phyloP scores from a whole-genome alignment of 352 stramenopile species.

The Thraustochytrium striatum region DNA sequence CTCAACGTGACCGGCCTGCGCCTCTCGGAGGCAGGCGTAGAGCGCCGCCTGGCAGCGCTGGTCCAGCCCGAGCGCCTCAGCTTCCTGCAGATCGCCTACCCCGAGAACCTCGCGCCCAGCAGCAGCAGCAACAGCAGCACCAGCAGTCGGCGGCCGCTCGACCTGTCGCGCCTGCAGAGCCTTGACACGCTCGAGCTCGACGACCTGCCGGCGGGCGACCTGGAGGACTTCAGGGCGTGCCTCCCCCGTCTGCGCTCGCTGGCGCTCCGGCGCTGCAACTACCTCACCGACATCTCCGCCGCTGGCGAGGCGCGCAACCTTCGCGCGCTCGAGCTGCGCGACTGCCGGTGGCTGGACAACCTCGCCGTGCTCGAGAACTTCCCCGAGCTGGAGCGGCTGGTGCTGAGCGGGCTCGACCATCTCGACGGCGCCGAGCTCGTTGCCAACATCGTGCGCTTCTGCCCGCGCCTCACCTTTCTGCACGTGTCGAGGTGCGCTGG shows the following conservation, averaged over 20 bases:
- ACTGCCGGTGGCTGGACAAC: neutral
- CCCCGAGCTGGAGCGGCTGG: neutral
- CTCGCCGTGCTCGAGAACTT: neutral
- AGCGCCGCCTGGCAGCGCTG: too few species aligned
- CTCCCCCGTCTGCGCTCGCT: neutral
- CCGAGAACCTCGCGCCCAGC: too few species aligned
- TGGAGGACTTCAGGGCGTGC: neutral
- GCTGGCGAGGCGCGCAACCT: neutral
- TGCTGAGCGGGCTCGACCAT: conserved; percentile 1
- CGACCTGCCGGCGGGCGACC: neutral
- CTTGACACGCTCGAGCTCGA: neutral
- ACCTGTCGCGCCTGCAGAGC: neutral
- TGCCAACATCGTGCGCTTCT: too few species aligned
- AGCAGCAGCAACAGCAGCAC: too few species aligned
- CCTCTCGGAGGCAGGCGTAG: too few species aligned
- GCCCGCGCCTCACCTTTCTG: too few species aligned
- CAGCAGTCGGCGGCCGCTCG: neutral
- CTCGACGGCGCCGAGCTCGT: too few species aligned
- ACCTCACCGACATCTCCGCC: neutral
- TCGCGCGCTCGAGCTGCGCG: neutral
- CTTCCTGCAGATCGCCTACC: too few species aligned
- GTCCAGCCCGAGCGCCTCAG: too few species aligned
- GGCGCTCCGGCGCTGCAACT: neutral
- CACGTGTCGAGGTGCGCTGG: too few species aligned
- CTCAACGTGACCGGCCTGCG: neutral